Conservation (phyloP, 176 grass and related monocot genomes). For the Secale cereale region DNA sequence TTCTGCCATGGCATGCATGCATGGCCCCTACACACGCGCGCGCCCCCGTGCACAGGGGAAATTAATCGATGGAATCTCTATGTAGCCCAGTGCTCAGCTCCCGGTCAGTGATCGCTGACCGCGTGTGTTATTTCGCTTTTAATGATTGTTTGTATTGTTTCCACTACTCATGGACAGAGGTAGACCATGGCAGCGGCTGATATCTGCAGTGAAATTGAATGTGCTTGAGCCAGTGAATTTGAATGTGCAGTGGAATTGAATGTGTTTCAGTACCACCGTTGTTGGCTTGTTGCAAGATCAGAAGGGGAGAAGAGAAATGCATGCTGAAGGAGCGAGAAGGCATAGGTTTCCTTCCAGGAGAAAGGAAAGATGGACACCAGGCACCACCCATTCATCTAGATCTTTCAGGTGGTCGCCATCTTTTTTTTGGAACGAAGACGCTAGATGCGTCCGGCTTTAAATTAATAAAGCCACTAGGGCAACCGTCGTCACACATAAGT, state of each 20-base stretch:
- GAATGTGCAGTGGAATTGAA: neutral
- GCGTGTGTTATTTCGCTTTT: neutral
- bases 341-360: neutral
- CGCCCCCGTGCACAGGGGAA: neutral
- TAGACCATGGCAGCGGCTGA: neutral
- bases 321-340: too few species aligned
- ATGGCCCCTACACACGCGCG: neutral
- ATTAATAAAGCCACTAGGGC: too few species aligned
- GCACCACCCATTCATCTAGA: neutral
- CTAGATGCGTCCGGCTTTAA: too few species aligned
- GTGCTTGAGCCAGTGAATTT: neutral
- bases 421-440: too few species aligned
- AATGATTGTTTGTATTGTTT: neutral
- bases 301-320: neutral
- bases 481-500: too few species aligned
- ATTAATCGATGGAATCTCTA: neutral
- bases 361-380: neutral
- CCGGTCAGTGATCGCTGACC: neutral
- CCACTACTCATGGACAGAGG: neutral
- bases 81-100: neutral
- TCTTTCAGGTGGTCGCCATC: neutral
- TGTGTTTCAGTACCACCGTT: neutral
- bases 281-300: neutral
- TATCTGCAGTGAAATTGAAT: neutral
- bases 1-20: neutral